Base-by-base conservation (phyloP, 2,329 filamentous ascomycete species). In the Sphaerulina vaccinii region DNA sequence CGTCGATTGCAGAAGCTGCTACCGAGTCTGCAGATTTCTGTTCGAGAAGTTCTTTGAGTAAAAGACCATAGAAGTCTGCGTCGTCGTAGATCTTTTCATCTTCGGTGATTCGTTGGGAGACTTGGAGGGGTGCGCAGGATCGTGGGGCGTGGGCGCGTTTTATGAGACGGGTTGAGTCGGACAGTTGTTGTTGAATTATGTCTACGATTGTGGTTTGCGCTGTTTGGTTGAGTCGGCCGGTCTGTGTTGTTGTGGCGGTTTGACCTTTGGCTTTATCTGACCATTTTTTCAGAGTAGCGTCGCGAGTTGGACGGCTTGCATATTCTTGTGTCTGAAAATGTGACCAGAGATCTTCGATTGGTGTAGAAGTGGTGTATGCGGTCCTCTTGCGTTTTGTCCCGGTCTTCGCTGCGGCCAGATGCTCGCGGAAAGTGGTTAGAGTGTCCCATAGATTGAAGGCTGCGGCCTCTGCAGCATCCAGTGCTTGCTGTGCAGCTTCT, bases 31-130 rank as follows among this genome's bases (percentile, higher is more conserved):
- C 80, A 1, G 84, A 79, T 54, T 92, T 86, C 68, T 95, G 89
- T 67, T 96, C 90, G 8, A 99, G 87, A 1, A 99, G 83, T 65
- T 96, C 90, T 69, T 96, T 95, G 22, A 99, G 82, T 2, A 99
- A 80, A 11, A 93, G 76, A 68, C 95, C 90, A 73, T 99, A 99
- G 70, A 97, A 96, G 68, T 95, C 85, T 9, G 88, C 89, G 63
- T 99, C 93, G 68, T 97, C 92, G 74, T 93, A 99, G 61, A 96
- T 84, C 16, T 76, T 72, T 1, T 70, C 68, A 63, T 85, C 83
- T 60, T 85, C 79, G 8, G 73, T 71, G 19, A 83, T 65, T 27
- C 60, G 65, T 22, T 60, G 54, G 8, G 63, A 55, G n/a, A 65
- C 53, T 62, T 92, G 88, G 0, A 82, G 72, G 0, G 88, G 88